Evolutionary conservation across 306 rosid species (phyloP), one percentile per base, ranked within the genome.

Genomic region (Corylus americana): DNA sequence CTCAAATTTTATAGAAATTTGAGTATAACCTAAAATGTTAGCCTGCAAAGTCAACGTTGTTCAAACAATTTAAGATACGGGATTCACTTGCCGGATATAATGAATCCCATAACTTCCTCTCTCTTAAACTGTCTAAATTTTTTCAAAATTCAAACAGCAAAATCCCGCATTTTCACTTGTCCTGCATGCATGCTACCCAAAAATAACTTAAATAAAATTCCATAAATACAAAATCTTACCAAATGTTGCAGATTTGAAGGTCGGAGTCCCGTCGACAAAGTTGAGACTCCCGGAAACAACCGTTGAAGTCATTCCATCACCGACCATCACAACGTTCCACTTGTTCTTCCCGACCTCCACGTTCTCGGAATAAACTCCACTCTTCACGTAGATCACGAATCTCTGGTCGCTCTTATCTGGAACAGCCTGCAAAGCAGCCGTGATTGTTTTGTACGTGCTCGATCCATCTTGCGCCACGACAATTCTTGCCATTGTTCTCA

Each of bases 251-350:
- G 82, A 4, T 18, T 92, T 80, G 82, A 88, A 94, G 44, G 98
- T 94, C 8, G 96, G 94, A 47, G 96, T 92, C 70, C 98, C 98
- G 80, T 92, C 98, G 1, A 88, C 75, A 73, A 86, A 79, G 81
- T 91, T 91, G 59, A 80, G 92, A 14, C 79, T 70, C 1, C 77
- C 92, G 70, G 93, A 85, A 2, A 93, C 93, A 70, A 77, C 74
- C 17, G 98, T 91, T 22, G 75, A 20, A 42, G 61, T 89, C 85
- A 87, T 88, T 42, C 97, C 97, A 86, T 93, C 98, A 17, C 98
- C 98, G 71, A 91, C 81, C 71, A 93, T 80, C 83, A 91, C 78
- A 5, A 93, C 96, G 68, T 91, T 93, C 98, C 94, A 91, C 75
- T 83, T 89, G 47, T 79, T 64, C 86, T 87, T 88, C 63, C 76